A percentile compares a stretch with the other conserved stretches of the same genome.
phyloP scores from a whole-genome alignment of 148 eudicot species.

The Hydrangea macrophylla region DNA sequence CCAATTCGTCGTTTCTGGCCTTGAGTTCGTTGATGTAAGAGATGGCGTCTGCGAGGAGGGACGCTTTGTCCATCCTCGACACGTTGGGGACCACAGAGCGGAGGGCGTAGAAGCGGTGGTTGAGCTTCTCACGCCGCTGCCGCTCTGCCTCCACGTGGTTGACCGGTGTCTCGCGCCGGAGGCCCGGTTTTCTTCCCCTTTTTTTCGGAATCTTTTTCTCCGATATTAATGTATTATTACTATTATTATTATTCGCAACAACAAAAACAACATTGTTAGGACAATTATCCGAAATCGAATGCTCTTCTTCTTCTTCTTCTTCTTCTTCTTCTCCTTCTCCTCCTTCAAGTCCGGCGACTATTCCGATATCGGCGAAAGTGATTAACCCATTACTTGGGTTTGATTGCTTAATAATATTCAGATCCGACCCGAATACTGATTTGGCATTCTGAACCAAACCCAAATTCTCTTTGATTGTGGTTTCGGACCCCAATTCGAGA shows the following conservation, averaged over 20 bases:
- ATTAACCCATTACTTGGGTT: background rate
- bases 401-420: background rate
- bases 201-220: slow-evolving; percentile 24
- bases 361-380: slow-evolving; percentile 19
- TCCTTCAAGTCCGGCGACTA: slow-evolving; percentile 3
- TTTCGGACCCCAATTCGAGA: slow-evolving; percentile 61
- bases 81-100: slow-evolving; percentile 84
- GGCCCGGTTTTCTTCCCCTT: slow-evolving; percentile 46
- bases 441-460: slow-evolving; percentile 45
- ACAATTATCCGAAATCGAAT: slow-evolving; percentile 28
- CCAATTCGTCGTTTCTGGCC: slow-evolving; percentile 34
- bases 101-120: slow-evolving; percentile 78
- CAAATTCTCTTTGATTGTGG: slow-evolving; percentile 48
- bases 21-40: slow-evolving; percentile 68
- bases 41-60: slow-evolving; percentile 72
- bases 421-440: slow-evolving; percentile 32
- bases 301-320: slow-evolving; percentile 19
- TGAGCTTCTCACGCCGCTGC: slow-evolving; percentile 86
- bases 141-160: slow-evolving; percentile 91
- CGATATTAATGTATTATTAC: background rate
- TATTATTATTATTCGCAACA: too few relatives aligned
- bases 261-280: background rate
- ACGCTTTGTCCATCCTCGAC: slow-evolving; percentile 90
- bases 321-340: background rate
- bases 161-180: slow-evolving; percentile 18